Evolutionary conservation across 108 stramenopile species (phyloP).

Genomic region (Fragilaria crotonensis): DNA sequence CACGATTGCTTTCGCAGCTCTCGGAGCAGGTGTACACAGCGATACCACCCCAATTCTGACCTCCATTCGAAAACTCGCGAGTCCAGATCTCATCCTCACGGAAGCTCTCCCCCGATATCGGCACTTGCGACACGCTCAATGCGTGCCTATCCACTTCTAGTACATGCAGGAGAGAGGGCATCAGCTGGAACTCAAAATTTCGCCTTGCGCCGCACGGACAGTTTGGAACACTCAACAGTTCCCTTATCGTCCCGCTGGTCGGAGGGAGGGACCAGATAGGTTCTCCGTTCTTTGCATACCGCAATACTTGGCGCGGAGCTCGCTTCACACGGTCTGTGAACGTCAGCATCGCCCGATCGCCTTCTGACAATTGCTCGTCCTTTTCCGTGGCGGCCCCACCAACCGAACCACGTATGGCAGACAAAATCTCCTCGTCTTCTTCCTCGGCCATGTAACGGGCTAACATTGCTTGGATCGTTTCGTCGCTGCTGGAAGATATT

Average conservation of each 20-base stretch:
- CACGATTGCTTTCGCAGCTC: conserved; percentile 32
- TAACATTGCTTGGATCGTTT: conserved; percentile 69
- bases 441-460: conserved; percentile 77
- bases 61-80: conserved; percentile 29
- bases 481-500: conserved; percentile 31
- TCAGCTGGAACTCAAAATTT: conserved; percentile 62
- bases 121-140: conserved; percentile 1
- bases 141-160: conserved; percentile 55
- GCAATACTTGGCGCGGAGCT: conserved; percentile 63
- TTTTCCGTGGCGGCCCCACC: conserved; percentile 34
- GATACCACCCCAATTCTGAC: conserved; percentile 80
- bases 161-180: conserved; percentile 67
- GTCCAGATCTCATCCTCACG: background rate
- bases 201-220: conserved; percentile 48
- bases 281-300: conserved; percentile 68
- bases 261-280: conserved; percentile 75
- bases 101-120: background rate
- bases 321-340: conserved; percentile 67
- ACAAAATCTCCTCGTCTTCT: conserved; percentile 72
- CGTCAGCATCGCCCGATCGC: conserved; percentile 53
- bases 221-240: conserved; percentile 10
- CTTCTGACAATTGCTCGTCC: conserved; percentile 64
- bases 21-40: conserved; percentile 67
- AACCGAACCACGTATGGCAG: conserved; percentile 36
- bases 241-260: background rate